A percentile compares a stretch with the other conserved stretches of the same genome.
These are phyloP conservation scores for Pseudomicrostroma phylloplanum DNA, from an alignment of 1,284 basidiomycete species.

Conservation along the genomic window DNA sequence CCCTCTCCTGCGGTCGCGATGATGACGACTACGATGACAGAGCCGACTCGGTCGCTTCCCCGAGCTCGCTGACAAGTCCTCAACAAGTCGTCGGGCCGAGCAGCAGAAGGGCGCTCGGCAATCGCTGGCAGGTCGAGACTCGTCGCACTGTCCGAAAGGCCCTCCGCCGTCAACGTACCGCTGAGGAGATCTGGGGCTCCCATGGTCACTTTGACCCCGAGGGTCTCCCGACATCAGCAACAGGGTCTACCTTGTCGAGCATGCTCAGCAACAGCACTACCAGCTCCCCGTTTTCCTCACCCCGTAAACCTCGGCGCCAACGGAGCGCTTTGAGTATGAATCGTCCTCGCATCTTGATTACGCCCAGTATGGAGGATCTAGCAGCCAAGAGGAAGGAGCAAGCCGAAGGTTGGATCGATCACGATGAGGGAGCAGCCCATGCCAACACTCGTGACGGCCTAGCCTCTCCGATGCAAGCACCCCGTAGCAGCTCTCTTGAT, in stretches of 20 bases:
- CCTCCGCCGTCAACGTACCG: not conserved
- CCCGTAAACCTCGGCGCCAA: not conserved
- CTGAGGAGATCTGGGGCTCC: not conserved
- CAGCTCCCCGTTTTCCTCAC: not conserved
- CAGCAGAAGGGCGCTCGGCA: not conserved
- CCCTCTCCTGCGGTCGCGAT: not conserved
- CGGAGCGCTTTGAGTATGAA: conserved; percentile 5
- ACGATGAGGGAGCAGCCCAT: not conserved
- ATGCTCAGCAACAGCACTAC: not conserved
- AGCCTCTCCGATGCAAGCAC: not conserved
- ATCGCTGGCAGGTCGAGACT: conserved; percentile 1
- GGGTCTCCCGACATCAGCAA: not conserved
- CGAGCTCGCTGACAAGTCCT: too few relatives aligned
- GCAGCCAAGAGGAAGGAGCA: conserved; percentile 23
- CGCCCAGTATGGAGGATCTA: conserved; percentile 40
- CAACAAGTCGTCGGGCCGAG: not conserved
- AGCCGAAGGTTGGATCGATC: conserved; percentile 22
- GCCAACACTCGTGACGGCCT: too few relatives aligned
- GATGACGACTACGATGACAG: conserved; percentile 4
- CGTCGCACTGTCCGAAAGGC: not conserved
- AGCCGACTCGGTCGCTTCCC: not conserved
- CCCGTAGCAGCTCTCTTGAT: not conserved
- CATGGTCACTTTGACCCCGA: not conserved
- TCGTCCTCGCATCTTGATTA: conserved; percentile 37
- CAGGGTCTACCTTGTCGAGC: not conserved